Percentiles rank a stretch among this genome's conserved stretches.
Evolutionary conservation across 352 stramenopile species (phyloP).

Genomic region (Phytophthora brassicae): DNA sequence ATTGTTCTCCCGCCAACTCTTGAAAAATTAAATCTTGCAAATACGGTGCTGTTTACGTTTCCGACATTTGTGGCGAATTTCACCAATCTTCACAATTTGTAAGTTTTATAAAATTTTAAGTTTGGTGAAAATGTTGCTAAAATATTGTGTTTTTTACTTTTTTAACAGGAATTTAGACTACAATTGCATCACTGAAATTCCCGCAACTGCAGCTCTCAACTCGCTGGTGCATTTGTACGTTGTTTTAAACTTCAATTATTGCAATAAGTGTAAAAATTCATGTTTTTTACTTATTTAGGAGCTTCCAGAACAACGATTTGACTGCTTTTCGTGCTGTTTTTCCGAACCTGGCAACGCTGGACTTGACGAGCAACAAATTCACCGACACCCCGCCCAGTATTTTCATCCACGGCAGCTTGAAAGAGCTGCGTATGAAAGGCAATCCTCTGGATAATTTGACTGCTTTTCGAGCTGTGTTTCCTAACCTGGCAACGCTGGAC

Average conservation of each 20-base stretch:
- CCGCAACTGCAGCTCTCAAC: slow-evolving; percentile 33
- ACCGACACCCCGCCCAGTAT: slow-evolving; percentile 46
- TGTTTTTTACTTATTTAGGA: slow-evolving; percentile 15
- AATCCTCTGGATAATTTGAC: slow-evolving; percentile 57
- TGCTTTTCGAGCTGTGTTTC: slow-evolving; percentile 65
- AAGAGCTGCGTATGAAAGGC: slow-evolving; percentile 41
- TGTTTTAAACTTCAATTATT: too few relatives aligned
- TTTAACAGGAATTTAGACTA: slow-evolving; percentile 30
- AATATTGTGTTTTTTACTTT: neutral
- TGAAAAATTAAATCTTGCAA: slow-evolving; percentile 33
- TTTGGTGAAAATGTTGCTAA: neutral
- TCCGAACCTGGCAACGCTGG: slow-evolving; percentile 50
- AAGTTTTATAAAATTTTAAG: too few relatives aligned
- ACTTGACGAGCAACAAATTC: slow-evolving; percentile 58
- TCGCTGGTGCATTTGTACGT: slow-evolving; percentile 52
- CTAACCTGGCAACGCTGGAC: slow-evolving; percentile 53
- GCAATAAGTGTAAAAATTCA: neutral
- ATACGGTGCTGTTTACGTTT: slow-evolving; percentile 33
- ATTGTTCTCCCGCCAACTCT: slow-evolving; percentile 21
- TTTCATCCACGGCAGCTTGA: slow-evolving; percentile 48
- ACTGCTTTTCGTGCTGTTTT: slow-evolving; percentile 67
- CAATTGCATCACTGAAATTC: slow-evolving; percentile 39
- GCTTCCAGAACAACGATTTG: slow-evolving; percentile 59
- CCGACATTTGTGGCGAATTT: slow-evolving; percentile 41
- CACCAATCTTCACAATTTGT: slow-evolving; percentile 32